A percentile compares a stretch with the other conserved stretches of the same genome.
Evolutionary conservation across 1,139 yeast species (phyloP).

Genomic region (Geotrichum klebahnii): DNA sequence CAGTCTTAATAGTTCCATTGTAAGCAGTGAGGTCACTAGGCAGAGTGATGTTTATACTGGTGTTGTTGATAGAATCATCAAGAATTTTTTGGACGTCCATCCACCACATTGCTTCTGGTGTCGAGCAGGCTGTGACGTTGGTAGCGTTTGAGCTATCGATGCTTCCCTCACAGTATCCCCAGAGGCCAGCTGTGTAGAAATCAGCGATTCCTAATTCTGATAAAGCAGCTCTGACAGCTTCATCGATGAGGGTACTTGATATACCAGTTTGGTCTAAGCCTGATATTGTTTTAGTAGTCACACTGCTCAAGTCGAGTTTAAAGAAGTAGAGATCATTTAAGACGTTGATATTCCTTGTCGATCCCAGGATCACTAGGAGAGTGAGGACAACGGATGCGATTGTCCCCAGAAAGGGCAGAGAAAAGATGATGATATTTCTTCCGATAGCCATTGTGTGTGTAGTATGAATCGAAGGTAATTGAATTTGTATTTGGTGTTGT

Average conservation of each 20-base stretch:
- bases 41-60: slow-evolving; percentile 26
- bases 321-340: slow-evolving; percentile 44
- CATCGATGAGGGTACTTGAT: slow-evolving; percentile 19
- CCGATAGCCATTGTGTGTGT: slow-evolving; percentile 36
- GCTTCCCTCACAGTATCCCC: slow-evolving; percentile 74
- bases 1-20: slow-evolving; percentile 40
- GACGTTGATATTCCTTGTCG: slow-evolving; percentile 38
- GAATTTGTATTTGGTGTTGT: too few relatives aligned
- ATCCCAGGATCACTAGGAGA: slow-evolving; percentile 44
- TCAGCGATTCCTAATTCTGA: slow-evolving; percentile 52
- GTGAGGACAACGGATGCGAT: slow-evolving; percentile 42
- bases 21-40: slow-evolving; percentile 29
- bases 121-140: slow-evolving; percentile 40
- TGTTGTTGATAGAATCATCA: slow-evolving; percentile 42
- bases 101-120: slow-evolving; percentile 51
- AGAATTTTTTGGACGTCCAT: slow-evolving; percentile 54
- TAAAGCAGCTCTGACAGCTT: slow-evolving; percentile 23
- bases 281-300: slow-evolving; percentile 25
- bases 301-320: slow-evolving; percentile 41
- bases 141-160: slow-evolving; percentile 30
- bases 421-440: slow-evolving; percentile 36
- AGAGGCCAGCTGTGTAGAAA: slow-evolving; percentile 59
- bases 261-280: slow-evolving; percentile 24
- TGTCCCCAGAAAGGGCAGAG: slow-evolving; percentile 43
- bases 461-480: too few relatives aligned